Base-by-base conservation (phyloP, 1,284 basidiomycete genomes). In the Naganishia sp. region DNA sequence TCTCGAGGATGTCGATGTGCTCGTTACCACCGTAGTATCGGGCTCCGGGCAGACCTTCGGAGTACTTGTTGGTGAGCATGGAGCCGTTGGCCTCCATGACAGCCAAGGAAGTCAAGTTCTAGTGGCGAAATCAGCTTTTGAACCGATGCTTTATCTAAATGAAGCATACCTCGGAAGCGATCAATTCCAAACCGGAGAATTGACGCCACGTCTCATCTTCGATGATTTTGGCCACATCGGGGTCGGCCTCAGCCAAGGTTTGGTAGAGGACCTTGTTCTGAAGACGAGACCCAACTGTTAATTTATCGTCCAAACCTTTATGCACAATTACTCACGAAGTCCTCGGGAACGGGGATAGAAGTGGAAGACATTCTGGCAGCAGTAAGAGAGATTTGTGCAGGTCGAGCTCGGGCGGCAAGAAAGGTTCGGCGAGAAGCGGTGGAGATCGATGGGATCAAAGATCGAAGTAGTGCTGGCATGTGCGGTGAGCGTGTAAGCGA, bases 121-220 rank as follows among this genome's bases (percentile, higher is more conserved):
- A 78, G 42, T 10, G 31, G 28, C 46, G 25, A 42, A n/a, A 46
- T 44, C 9, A 45, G 45, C 28, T 6, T 6, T 21, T 50, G 33
- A 36, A 10, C 13, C 9, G 9, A 10, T 23, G 16, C 56, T 39
- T 36, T 16, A 39, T 23, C 21, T 16, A 13, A 16, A 39, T 28
- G 43, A 13, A 36, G 71, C 78, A 70, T 68, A 78, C 79, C 77
- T 79, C 78, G 56, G 79, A 80, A 65, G 71, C 70, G 68, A 75
- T 74, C 60, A 75, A 69, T 66, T 99, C 96, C 71, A 99, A 88
- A 70, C 96, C 96, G 63, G 92, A 92, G 82, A 91, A 97, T 84
- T 98, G 95, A 75, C 94, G 84, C 92, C 93, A 97, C 81, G 92
- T 95, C 86, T 99, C 95, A 85, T 96, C 92, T 84, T 99, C 94